These are phyloP conservation scores for Tolypocladium ophioglossoides DNA, from an alignment of 2,329 filamentous ascomycete genomes.

Conservation along the genomic window DNA sequence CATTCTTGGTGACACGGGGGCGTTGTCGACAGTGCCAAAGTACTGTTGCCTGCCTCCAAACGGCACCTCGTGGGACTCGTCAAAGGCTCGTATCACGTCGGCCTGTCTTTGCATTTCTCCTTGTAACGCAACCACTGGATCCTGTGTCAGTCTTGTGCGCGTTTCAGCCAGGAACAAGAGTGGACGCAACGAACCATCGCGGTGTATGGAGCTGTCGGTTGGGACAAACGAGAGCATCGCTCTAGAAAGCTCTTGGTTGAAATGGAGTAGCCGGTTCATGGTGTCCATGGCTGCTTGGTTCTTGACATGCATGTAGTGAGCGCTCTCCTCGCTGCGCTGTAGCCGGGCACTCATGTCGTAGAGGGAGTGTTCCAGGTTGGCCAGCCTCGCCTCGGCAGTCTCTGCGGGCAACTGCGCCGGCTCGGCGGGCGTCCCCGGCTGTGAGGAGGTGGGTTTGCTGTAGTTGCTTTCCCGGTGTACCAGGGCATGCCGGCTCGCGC, in stretches of 20 bases:
- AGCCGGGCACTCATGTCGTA: constrained; percentile 72
- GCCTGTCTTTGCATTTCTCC: constrained; percentile 50
- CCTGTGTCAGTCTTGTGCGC: not conserved
- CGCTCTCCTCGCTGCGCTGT: constrained; percentile 72
- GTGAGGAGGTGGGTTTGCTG: constrained; percentile 64
- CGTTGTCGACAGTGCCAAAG: constrained; percentile 58
- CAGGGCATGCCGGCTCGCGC: constrained; percentile 83
- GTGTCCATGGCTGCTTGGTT: constrained; percentile 77
- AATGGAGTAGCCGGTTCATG: constrained; percentile 58
- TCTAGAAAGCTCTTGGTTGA: constrained; percentile 76
- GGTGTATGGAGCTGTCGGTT: constrained; percentile 65
- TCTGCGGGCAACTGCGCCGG: constrained; percentile 63
- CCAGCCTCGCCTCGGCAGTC: constrained; percentile 63
- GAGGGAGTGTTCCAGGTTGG: constrained; percentile 67
- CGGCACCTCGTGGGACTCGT: constrained; percentile 58
- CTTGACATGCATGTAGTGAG: constrained; percentile 67
- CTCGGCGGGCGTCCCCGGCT: constrained; percentile 77
- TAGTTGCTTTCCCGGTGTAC: constrained; percentile 85
- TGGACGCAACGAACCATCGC: constrained; percentile 57
- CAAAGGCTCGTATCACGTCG: constrained; percentile 44
- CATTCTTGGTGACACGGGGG: constrained; percentile 80
- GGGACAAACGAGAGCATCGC: constrained; percentile 65
- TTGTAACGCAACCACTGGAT: constrained; percentile 43
- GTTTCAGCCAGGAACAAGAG: constrained; percentile 5
- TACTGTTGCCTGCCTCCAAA: constrained; percentile 58